Base-by-base conservation (phyloP, 257 asterid genomes). In the Penstemon eatonii region DNA sequence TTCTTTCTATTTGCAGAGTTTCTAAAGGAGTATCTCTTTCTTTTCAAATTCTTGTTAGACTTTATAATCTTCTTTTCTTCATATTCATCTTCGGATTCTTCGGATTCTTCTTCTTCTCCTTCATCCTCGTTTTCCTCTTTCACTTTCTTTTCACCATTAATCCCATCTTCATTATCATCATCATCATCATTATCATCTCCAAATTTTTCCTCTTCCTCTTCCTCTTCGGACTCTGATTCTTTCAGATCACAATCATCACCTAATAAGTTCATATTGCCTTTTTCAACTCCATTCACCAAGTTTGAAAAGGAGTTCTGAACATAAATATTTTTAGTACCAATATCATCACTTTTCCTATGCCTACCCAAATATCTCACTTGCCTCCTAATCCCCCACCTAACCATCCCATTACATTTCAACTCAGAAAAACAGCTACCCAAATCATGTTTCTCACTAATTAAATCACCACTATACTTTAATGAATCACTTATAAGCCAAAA, bases 341-440 rank as follows among this genome's bases (percentile, higher is more conserved):
- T 25, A 25, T 25, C 33, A 25, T 25, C 33, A 25, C 2, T 25
- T 25, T 25, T 2, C 33, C 33, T 25, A 25, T 25, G 33, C 33
- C 33, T 25, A 57, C 95, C 92, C 50, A 93, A 77, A 79, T 85
- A 90, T 65, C 75, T 88, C 12, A 92, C 98, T 66, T 85, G 95
- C 60, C 96, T 74, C 47, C 95, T 85, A 47, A 80, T 65, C 6
- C 99, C 99, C 99, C 99, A 93, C 9, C 83, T 76, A 44, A 90
- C 81, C 88, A 91, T 80, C 61, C 94, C 97, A 64, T 77, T 78
- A 9, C 76, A 67, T 72, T 82, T 86, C 6, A 94, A 77, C 15
- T 25, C 33, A 25, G 33, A 25, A 25, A 25, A 25, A 25, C 33
- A 25, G 33, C 33, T 1, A 25, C 33, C 33, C 33, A 25, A 25